phyloP scores from a whole-genome alignment of 2,329 filamentous ascomycete genomes.

The Neonectria sp. region DNA sequence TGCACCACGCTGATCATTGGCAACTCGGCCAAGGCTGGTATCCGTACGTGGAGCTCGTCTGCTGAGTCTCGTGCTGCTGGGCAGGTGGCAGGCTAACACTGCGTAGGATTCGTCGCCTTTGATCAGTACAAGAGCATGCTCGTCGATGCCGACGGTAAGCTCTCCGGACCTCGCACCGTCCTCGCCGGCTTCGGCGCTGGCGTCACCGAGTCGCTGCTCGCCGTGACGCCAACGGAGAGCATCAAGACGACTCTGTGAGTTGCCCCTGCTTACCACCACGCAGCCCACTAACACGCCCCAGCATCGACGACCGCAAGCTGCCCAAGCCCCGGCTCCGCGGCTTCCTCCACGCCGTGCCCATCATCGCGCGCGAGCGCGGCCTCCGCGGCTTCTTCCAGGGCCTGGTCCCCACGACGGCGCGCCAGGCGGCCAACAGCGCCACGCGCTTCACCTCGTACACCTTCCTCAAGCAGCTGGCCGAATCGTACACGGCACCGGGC shows the following conservation, averaged over 20 bases:
- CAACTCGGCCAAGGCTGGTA: conserved; percentile 96
- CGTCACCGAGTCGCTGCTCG: conserved; percentile 92
- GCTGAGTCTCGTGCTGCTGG: neutral
- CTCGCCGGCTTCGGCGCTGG: conserved; percentile 95
- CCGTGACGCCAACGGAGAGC: conserved; percentile 96
- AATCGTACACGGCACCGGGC: conserved; percentile 92
- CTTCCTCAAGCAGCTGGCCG: conserved; percentile 89
- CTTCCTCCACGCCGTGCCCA: conserved; percentile 89
- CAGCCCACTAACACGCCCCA: conserved; percentile 51
- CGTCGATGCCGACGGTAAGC: conserved; percentile 86
- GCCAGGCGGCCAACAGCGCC: conserved; percentile 95
- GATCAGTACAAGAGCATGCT: conserved; percentile 92
- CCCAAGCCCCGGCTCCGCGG: conserved; percentile 89
- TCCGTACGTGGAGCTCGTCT: conserved; percentile 72
- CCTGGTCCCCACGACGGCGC: conserved; percentile 93
- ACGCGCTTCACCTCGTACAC: conserved; percentile 94
- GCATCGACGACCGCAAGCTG: conserved; percentile 94
- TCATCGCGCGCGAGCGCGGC: conserved; percentile 91
- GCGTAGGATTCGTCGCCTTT: conserved; percentile 85
- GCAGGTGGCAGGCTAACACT: conserved; percentile 25
- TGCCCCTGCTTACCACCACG: neutral
- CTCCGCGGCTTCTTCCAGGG: conserved; percentile 96
- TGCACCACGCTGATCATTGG: conserved; percentile 98
- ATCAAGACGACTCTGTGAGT: conserved; percentile 93
- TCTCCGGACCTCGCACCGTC: conserved; percentile 91